These are phyloP conservation scores for Sutorius eximius DNA, from an alignment of 1,284 basidiomycete species.

Conservation along the genomic window DNA sequence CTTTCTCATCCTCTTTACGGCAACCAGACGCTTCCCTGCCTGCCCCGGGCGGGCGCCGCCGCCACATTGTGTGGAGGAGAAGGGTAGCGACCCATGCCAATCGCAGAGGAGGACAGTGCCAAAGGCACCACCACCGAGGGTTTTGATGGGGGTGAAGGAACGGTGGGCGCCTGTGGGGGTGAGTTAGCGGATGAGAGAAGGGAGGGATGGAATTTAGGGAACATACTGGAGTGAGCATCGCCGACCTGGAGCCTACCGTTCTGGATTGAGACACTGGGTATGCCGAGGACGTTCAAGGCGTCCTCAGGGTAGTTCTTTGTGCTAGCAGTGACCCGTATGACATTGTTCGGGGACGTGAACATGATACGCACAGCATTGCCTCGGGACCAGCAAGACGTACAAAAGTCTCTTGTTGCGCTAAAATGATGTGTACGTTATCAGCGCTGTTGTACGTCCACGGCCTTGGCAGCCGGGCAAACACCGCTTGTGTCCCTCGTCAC, in stretches of 20 bases:
- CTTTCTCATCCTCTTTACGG: constrained; percentile 98
- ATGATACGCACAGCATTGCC: constrained; percentile 64
- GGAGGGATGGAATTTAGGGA: constrained; percentile 6
- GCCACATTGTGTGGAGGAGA: constrained; percentile 91
- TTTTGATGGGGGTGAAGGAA: constrained; percentile 76
- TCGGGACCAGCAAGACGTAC: constrained; percentile 35
- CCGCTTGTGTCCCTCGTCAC: too few species aligned
- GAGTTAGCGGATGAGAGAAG: constrained; percentile 1
- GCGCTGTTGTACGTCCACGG: too few species aligned
- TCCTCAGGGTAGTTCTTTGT: constrained; percentile 31
- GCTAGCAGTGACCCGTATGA: constrained; percentile 39
- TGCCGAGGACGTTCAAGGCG: constrained; percentile 61
- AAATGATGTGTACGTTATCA: too few species aligned
- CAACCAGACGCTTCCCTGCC: constrained; percentile 92
- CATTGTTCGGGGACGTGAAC: constrained; percentile 59
- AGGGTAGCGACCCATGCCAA: constrained; percentile 92
- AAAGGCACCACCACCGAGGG: constrained; percentile 94
- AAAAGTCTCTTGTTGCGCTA: neutral
- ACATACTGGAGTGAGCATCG: constrained; percentile 65
- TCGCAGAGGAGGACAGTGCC: constrained; percentile 99
- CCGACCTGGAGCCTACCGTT: constrained; percentile 69
- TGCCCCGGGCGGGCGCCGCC: constrained; percentile 90
- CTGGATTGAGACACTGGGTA: constrained; percentile 71
- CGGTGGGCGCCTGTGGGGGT: constrained; percentile 49
- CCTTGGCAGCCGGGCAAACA: too few species aligned